phyloP scores from a whole-genome alignment of 495 filamentous ascomycete species.

The Bacidia rubella region DNA sequence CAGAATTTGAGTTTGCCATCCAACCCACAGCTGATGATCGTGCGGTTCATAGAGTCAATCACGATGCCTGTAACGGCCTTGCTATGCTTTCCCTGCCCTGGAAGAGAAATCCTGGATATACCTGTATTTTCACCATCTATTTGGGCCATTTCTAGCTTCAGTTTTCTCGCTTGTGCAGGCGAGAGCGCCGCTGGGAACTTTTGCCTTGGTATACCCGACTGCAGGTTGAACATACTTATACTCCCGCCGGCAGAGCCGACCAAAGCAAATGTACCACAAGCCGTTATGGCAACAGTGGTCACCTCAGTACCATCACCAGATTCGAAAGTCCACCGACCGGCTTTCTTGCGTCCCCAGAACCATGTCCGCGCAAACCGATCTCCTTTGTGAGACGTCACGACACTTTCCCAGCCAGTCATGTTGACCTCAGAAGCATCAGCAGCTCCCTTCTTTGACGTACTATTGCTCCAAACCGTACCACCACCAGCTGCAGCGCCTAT shows the following conservation, averaged over 20 bases:
- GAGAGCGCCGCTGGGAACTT: constrained; percentile 64
- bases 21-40: constrained; percentile 67
- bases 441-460: constrained; percentile 39
- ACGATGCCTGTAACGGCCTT: constrained; percentile 72
- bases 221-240: constrained; percentile 91
- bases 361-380: constrained; percentile 81
- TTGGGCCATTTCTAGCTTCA: constrained; percentile 39
- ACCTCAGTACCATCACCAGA: constrained; percentile 75
- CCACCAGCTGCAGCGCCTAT: constrained; percentile 64
- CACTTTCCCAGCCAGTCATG: constrained; percentile 87
- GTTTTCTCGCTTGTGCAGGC: constrained; percentile 47
- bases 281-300: constrained; percentile 70
- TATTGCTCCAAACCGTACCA: constrained; percentile 62
- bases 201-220: constrained; percentile 77
- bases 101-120: constrained; percentile 27
- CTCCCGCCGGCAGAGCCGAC: constrained; percentile 70
- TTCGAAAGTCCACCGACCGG: constrained; percentile 84
- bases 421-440: constrained; percentile 42
- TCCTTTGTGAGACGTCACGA: constrained; percentile 83
- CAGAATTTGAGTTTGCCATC: constrained; percentile 99
- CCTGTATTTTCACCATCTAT: constrained; percentile 25
- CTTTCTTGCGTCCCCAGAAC: constrained; percentile 92
- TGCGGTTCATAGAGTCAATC: constrained; percentile 72
- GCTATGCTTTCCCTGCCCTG: constrained; percentile 51
- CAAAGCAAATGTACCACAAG: constrained; percentile 89